A percentile compares a stretch with the other conserved stretches of the same genome.
Conservation (phyloP, 164 flowering plant genomes). For the Chimonanthus praecox region DNA sequence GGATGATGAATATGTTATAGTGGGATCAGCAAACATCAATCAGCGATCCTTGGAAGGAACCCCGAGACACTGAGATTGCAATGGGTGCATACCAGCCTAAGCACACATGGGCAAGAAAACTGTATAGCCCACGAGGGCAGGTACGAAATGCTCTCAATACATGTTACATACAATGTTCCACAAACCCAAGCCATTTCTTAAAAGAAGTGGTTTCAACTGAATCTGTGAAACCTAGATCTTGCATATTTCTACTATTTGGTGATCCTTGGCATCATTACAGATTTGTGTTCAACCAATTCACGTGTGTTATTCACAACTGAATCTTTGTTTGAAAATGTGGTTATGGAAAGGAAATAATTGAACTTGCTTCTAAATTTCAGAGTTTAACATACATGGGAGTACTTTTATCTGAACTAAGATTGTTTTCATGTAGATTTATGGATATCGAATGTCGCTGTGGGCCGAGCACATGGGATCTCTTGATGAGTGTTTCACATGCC, state of each 20-base stretch:
- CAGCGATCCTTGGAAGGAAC: conserved; percentile 96
- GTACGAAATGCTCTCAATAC: conserved; percentile 19
- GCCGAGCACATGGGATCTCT: conserved; percentile 79
- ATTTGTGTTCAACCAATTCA: too few species aligned
- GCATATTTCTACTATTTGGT: background rate
- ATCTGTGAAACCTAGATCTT: background rate
- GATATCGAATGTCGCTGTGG: conserved; percentile 98
- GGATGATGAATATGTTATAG: conserved; percentile 79
- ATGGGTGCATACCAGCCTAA: conserved; percentile 93
- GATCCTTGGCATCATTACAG: background rate
- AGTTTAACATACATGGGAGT: background rate
- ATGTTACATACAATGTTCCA: background rate
- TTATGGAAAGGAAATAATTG: background rate
- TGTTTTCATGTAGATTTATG: conserved; percentile 50
- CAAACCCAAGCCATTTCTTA: background rate
- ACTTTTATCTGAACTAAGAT: background rate
- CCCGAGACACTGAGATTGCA: conserved; percentile 93
- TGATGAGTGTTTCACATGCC: conserved; percentile 62
- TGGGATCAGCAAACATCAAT: conserved; percentile 84
- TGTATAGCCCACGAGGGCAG: conserved; percentile 61
- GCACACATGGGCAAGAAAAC: conserved; percentile 81
- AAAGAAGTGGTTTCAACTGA: background rate
- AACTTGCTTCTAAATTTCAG: background rate
- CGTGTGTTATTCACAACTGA: too few species aligned
- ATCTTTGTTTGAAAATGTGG: too few species aligned